These are phyloP conservation scores for Colletotrichum aenigma DNA, from an alignment of 2,329 filamentous ascomycete genomes.

Conservation along the genomic window DNA sequence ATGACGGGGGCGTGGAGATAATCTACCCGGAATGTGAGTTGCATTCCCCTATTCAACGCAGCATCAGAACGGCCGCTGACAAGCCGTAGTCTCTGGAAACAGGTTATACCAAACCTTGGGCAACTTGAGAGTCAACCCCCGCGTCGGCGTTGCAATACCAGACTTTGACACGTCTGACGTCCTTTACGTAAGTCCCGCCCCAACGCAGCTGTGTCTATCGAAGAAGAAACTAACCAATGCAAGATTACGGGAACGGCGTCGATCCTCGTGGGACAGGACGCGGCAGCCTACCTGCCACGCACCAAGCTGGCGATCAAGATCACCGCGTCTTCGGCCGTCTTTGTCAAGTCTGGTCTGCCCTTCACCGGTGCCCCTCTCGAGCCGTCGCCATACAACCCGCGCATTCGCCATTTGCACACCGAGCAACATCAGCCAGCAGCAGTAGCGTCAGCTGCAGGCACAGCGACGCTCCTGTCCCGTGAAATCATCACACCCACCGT, in stretches of 20 bases:
- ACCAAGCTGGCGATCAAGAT: conserved; percentile 77
- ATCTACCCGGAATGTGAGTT: conserved; percentile 75
- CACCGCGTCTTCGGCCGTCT: conserved; percentile 62
- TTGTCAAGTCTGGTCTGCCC: conserved; percentile 68
- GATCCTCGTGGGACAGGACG: conserved; percentile 68
- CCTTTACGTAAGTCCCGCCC: conserved; percentile 56
- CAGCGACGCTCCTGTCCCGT: conserved; percentile 63
- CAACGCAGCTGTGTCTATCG: neutral
- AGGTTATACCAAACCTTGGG: conserved; percentile 83
- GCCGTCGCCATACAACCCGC: conserved; percentile 80
- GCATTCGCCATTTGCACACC: conserved; percentile 64
- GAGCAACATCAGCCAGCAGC: conserved; percentile 44
- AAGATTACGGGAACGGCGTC: conserved; percentile 68
- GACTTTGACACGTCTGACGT: conserved; percentile 76
- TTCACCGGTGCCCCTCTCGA: conserved; percentile 67
- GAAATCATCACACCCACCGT: conserved; percentile 69
- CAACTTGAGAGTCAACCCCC: conserved; percentile 71
- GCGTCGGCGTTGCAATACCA: conserved; percentile 73
- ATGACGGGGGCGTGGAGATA: conserved; percentile 51
- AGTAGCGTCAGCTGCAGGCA: neutral
- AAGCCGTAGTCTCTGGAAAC: conserved; percentile 69
- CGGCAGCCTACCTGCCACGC: conserved; percentile 66
- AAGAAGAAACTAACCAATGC: neutral
- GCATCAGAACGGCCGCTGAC: neutral
- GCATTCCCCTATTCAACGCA: neutral